phyloP scores from a whole-genome alignment of 805 yeast species.

The Candida ortonii region DNA sequence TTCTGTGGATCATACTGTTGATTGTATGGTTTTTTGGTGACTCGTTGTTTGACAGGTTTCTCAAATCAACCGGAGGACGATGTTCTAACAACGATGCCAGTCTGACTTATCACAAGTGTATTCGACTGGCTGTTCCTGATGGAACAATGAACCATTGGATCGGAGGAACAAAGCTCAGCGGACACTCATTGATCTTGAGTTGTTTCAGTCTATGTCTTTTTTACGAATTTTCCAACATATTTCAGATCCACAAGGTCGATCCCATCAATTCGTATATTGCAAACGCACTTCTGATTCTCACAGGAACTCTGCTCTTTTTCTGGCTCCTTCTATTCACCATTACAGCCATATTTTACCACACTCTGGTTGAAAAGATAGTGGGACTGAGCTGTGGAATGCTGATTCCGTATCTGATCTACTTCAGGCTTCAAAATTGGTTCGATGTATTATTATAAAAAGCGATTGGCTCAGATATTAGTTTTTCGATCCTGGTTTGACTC shows the following conservation, averaged over 20 bases:
- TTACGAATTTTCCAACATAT: slow-evolving; percentile 22
- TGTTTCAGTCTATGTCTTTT: slow-evolving; percentile 32
- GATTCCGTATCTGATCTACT: slow-evolving; percentile 31
- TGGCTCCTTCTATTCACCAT: slow-evolving; percentile 42
- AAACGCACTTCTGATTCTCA: not conserved
- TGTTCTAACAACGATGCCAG: slow-evolving; percentile 29
- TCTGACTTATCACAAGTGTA: slow-evolving; percentile 23
- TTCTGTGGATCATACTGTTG: slow-evolving; percentile 20
- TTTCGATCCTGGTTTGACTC: too few species aligned
- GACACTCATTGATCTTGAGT: slow-evolving; percentile 39
- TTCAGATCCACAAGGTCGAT: slow-evolving; percentile 8
- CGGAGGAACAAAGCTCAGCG: slow-evolving; percentile 41
- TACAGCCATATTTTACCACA: slow-evolving; percentile 50
- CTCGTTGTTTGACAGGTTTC: slow-evolving; percentile 32
- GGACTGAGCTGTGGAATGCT: slow-evolving; percentile 41
- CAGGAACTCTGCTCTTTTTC: slow-evolving; percentile 14
- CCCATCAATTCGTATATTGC: slow-evolving; percentile 7
- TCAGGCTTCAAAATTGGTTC: slow-evolving; percentile 12
- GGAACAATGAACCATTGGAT: slow-evolving; percentile 30
- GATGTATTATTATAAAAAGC: slow-evolving; percentile 7
- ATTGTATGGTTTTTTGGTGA: slow-evolving; percentile 36
- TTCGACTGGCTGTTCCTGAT: slow-evolving; percentile 10
- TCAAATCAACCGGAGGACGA: slow-evolving; percentile 38
- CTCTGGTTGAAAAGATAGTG: slow-evolving; percentile 42
- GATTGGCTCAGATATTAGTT: not conserved